Evolutionary conservation across 768 basidiomycete genomes (phyloP), one percentile per base, ranked within the genome.

Genomic region (Trametes cinnabarina): DNA sequence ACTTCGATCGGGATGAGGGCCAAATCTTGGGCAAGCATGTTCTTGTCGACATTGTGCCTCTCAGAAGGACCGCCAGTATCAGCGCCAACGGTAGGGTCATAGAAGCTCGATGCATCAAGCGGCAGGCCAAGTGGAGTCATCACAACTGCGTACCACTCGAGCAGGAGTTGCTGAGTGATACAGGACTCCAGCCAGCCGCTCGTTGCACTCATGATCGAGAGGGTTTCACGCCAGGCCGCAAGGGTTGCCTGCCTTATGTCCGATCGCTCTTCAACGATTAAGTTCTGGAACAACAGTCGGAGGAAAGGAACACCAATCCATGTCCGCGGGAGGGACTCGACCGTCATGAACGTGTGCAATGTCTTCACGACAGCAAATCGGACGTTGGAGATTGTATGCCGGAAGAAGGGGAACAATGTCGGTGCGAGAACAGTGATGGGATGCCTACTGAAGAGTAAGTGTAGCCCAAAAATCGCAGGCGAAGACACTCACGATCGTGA

Each of bases 31-130:
- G 82, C 79, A 22, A 98, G 78, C 87, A 98, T 94, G 57, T 89
- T 90, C 78, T 94, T 98, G 76, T 99, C 97, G 30, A 98, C 92
- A 65, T 97, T 94, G 69, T 98, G 92, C 44, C 86, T 81, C 69
- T 92, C 88, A 7, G 72, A 56, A 0, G 79, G 74, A 2, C 74
- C 71, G 22, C 77, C 75, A 6, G 72, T 71, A 53, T 81, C 77
- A 15, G 74, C 72, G 1, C 77, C 68, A n/a, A 82, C 70, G 3
- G 78, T 75, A 3, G 87, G 83, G 44, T 79, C 78, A 71, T 88
- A 86, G 68, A 98, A 94, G 15, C 79, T 74, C 0, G 83, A 72
- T 0, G 82, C 67, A 60, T 95, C 87, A 63, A 98, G 79, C 3
- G 89, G 79, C 14, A 85, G 77, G 25, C 94, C 94, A 22, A 98